Base-by-base conservation (phyloP, 2,329 filamentous ascomycete species). In the Didymella keratinophila region DNA sequence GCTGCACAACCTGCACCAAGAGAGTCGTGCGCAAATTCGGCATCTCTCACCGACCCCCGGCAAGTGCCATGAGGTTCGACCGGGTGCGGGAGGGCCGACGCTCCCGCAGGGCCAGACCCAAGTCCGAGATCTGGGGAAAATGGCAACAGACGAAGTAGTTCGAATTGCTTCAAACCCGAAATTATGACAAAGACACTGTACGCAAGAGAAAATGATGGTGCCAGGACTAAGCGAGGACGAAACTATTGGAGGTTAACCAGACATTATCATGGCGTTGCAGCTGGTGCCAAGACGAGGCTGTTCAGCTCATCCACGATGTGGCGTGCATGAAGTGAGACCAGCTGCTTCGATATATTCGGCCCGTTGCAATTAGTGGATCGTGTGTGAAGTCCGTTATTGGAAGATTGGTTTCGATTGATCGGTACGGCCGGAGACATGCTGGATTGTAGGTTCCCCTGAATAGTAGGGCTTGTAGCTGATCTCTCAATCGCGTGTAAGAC, bases 231-330 rank as follows among this genome's bases (percentile, higher is more conserved):
- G 20, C 44, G 44, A 47, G 18, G 6, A 2, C 6, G 10, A 25
- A 36, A 28, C 23, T n/a, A 45, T 9, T 32, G 27, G 8, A 4
- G 9, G 8, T 28, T 23, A 12, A 43, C n/a, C 23, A 25, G 42
- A 39, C 32, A 25, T 27, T 44, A n/a, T 32, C 43, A 51, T 59
- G 56, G 56, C 46, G 51, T 50, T 36, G 51, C 28, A 51, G 51
- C 56, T 55, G 45, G 23, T 7, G 23, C 23, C 23, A 25, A 54
- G 56, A 46, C 41, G 30, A 59, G 45, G 56, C 50, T 54, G 25
- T 28, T 55, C 56, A 59, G 56, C 56, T 59, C 51, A 46, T 27
- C 27, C 48, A 57, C 23, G 21, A 50, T 36, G 18, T 42, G 44
- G 36, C 36, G 34, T 48, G 44, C 37, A 41, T 12, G 2, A 41